phyloP scores from a whole-genome alignment of 352 stramenopile species.

The Bremia lactucae region DNA sequence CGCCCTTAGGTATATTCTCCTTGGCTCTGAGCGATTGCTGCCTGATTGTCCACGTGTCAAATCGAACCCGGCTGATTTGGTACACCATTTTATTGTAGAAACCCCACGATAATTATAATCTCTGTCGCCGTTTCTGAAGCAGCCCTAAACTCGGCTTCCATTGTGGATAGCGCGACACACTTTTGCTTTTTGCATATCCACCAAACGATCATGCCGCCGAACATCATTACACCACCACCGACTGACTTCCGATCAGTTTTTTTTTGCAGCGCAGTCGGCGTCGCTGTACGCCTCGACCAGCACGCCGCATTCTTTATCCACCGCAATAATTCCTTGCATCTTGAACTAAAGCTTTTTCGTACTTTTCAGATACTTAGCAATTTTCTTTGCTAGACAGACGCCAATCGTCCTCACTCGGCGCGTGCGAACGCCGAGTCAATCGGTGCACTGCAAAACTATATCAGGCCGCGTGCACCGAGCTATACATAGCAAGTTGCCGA shows the following conservation, averaged over 20 bases:
- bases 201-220: not conserved
- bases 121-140: not conserved
- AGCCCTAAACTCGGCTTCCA: not conserved
- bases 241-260: not conserved
- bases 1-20: not conserved
- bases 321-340: conserved; percentile 1
- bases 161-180: too few species aligned
- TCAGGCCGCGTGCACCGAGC: conserved; percentile 18
- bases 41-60: not conserved
- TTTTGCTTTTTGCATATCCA: too few species aligned
- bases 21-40: not conserved
- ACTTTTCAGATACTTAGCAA: conserved; percentile 11
- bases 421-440: not conserved
- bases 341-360: conserved; percentile 5
- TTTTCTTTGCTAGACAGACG: conserved; percentile 8
- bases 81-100: too few species aligned
- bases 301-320: not conserved
- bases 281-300: not conserved
- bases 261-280: not conserved
- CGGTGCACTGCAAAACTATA: conserved; percentile 20
- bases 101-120: too few species aligned
- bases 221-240: not conserved
- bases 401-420: conserved; percentile 5
- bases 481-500: conserved; percentile 20
- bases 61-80: too few species aligned